A percentile compares a stretch with the other conserved stretches of the same genome.
phyloP scores from a whole-genome alignment of 140 eudicot species.

The Cichorium intybus region DNA sequence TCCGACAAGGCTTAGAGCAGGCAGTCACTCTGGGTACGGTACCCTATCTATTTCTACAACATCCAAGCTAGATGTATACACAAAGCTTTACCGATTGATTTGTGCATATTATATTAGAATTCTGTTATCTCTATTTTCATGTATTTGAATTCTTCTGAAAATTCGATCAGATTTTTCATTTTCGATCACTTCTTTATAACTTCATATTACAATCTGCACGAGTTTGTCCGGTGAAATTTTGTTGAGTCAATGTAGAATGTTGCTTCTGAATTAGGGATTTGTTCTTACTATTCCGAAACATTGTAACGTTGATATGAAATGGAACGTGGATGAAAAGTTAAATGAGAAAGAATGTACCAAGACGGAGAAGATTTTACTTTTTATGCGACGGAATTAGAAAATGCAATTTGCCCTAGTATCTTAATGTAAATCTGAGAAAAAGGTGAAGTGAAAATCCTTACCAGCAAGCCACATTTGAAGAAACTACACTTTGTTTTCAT shows the following conservation, averaged over 20 bases:
- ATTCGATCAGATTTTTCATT: background rate
- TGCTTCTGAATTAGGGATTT: conserved; percentile 13
- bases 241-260: background rate
- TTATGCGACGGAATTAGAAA: background rate
- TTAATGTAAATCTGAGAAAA: background rate
- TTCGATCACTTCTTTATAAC: background rate
- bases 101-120: background rate
- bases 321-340: conserved; percentile 3
- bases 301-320: background rate
- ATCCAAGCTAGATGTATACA: background rate
- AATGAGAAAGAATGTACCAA: background rate
- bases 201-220: background rate
- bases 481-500: background rate
- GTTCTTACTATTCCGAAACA: background rate
- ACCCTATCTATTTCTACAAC: background rate
- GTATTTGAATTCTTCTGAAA: background rate
- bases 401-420: background rate
- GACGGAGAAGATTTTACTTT: background rate
- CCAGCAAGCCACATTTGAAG: background rate
- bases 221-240: conserved; percentile 10
- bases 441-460: background rate
- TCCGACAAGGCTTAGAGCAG: conserved; percentile 42
- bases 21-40: conserved; percentile 46
- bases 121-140: background rate
- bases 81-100: background rate